phyloP scores from a whole-genome alignment of 2,329 filamentous ascomycete species.

The Penicillium palitans region DNA sequence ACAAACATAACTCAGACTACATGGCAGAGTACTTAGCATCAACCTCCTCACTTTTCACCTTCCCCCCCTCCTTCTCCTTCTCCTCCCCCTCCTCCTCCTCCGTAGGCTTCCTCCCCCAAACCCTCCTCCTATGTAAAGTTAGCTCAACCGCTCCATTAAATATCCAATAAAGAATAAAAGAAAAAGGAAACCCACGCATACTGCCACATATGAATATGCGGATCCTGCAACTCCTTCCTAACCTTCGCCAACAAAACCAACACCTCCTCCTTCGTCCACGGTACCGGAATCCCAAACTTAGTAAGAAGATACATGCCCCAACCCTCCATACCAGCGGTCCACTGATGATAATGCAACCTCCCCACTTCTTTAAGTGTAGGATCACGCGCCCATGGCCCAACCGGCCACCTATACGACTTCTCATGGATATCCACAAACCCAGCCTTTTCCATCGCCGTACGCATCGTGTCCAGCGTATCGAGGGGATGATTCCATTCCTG shows the following conservation, averaged over 20 bases:
- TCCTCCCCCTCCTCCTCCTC: neutral
- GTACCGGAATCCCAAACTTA: conserved; percentile 17
- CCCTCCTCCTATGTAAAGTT: neutral
- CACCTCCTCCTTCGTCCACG: conserved; percentile 9
- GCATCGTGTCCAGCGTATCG: conserved; percentile 22
- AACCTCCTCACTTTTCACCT: neutral
- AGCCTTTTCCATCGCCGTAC: conserved; percentile 14
- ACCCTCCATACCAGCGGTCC: conserved; percentile 25
- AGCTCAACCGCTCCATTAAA: neutral
- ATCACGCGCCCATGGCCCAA: conserved; percentile 31
- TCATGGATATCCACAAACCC: conserved; percentile 34
- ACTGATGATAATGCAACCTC: conserved; percentile 24
- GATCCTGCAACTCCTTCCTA: conserved; percentile 6
- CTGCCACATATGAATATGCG: conserved; percentile 5
- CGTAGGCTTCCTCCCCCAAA: conserved; percentile 9
- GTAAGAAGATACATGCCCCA: conserved; percentile 26
- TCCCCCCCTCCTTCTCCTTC: neutral
- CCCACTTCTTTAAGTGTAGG: conserved; percentile 42
- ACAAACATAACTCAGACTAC: neutral
- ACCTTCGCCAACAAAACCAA: conserved; percentile 4
- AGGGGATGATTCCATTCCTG: conserved; percentile 18
- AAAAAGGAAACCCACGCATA: neutral
- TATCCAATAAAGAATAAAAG: neutral
- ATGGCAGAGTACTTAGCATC: neutral
- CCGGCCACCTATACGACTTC: conserved; percentile 22